Conservation (phyloP, 2,329 filamentous ascomycete genomes). For the Mycosphaerella arachidis region DNA sequence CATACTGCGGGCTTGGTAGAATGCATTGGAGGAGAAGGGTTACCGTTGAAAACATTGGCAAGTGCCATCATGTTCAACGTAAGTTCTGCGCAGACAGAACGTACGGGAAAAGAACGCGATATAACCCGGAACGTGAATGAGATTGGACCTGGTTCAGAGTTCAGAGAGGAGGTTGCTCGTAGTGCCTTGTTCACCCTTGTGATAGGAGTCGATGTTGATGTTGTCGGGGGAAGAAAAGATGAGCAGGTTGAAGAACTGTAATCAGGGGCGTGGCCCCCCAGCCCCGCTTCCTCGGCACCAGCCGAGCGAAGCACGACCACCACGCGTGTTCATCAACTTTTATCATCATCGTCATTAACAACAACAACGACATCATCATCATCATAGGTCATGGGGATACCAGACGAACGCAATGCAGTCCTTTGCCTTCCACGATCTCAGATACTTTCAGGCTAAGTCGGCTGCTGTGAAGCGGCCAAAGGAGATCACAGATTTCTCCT, state of each 20-base stretch:
- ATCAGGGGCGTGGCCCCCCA: too few species aligned
- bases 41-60: background rate
- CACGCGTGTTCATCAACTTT: background rate
- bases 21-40: background rate
- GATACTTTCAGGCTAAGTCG: slow-evolving; percentile 62
- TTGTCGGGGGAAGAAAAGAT: too few species aligned
- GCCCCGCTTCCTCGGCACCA: too few species aligned
- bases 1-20: background rate
- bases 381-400: background rate
- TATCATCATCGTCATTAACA: too few species aligned
- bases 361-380: too few species aligned
- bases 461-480: slow-evolving; percentile 71
- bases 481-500: slow-evolving; percentile 92
- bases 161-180: too few species aligned
- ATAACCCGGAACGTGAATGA: background rate
- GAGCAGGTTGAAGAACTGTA: too few species aligned
- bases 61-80: background rate
- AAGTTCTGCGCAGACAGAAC: background rate
- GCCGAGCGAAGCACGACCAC: too few species aligned
- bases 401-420: slow-evolving; percentile 8
- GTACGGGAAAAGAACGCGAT: background rate
- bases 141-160: too few species aligned
- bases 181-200: too few species aligned
- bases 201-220: too few species aligned
- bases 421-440: slow-evolving; percentile 66